Percentiles rank a stretch among this genome's conserved stretches.
phyloP scores from a whole-genome alignment of 2,329 filamentous ascomycete genomes.

The Pyricularia pennisetigena region DNA sequence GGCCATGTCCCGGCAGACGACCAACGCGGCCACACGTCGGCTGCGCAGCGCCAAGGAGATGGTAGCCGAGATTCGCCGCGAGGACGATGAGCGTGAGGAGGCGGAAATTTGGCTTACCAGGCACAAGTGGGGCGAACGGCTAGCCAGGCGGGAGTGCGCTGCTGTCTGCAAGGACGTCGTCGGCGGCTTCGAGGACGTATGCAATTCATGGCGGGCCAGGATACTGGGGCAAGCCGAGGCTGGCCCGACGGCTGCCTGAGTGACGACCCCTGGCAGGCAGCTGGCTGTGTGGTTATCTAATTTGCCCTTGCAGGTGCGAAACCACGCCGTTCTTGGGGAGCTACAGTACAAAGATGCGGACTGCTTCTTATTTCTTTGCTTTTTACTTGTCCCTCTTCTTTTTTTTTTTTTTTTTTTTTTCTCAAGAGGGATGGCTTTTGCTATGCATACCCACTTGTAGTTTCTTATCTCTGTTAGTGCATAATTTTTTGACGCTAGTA shows the following conservation, averaged over 20 bases:
- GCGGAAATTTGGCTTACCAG: slow-evolving; percentile 72
- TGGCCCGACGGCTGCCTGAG: slow-evolving; percentile 23
- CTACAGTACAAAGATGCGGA: not conserved
- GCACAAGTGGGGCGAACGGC: slow-evolving; percentile 72
- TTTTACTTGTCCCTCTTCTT: not conserved
- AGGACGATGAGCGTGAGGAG: slow-evolving; percentile 74
- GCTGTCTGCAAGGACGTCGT: slow-evolving; percentile 80
- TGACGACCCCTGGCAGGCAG: not conserved
- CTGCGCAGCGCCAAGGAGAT: slow-evolving; percentile 76
- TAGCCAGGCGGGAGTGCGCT: slow-evolving; percentile 72
- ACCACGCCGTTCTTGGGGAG: not conserved
- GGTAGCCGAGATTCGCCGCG: slow-evolving; percentile 73
- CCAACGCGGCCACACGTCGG: slow-evolving; percentile 68
- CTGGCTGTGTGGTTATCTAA: not conserved
- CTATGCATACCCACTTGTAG: not conserved
- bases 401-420: not conserved
- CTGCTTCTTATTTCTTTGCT: not conserved
- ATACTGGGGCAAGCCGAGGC: slow-evolving; percentile 56
- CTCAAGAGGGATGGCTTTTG: not conserved
- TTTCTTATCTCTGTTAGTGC: not conserved
- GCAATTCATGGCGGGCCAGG: slow-evolving; percentile 71
- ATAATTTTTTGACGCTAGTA: not conserved
- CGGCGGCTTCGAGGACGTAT: slow-evolving; percentile 84
- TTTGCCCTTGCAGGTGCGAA: not conserved
- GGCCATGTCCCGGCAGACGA: slow-evolving; percentile 88